phyloP scores from a whole-genome alignment of 1,284 basidiomycete genomes.

The Coniferiporia weirii region DNA sequence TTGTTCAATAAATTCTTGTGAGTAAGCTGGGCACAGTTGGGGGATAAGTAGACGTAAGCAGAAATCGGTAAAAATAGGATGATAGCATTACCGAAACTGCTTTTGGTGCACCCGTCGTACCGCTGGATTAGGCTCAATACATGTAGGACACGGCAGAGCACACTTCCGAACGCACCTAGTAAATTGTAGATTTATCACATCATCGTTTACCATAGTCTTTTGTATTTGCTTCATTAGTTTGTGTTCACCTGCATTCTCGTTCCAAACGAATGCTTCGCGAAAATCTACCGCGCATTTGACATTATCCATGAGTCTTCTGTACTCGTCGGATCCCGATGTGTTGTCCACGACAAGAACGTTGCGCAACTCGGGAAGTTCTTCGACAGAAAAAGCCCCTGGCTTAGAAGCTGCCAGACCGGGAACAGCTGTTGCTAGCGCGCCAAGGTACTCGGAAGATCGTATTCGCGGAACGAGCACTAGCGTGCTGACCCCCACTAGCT shows the following conservation, averaged over 20 bases:
- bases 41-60: not conserved
- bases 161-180: constrained; percentile 53
- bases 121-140: constrained; percentile 36
- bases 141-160: constrained; percentile 1
- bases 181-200: constrained; percentile 78
- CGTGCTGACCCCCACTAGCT: constrained; percentile 62
- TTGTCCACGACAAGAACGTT: constrained; percentile 71
- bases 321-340: constrained; percentile 32
- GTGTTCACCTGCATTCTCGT: constrained; percentile 42
- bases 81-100: constrained; percentile 60
- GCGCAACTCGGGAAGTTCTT: constrained; percentile 56
- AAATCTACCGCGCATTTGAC: constrained; percentile 57
- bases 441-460: constrained; percentile 57
- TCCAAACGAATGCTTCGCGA: constrained; percentile 60
- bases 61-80: not conserved
- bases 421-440: constrained; percentile 51
- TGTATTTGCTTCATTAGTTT: constrained; percentile 37
- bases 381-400: constrained; percentile 57
- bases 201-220: constrained; percentile 46
- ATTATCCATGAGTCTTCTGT: constrained; percentile 37
- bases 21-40: constrained; percentile 58
- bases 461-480: constrained; percentile 71
- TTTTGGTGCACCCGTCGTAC: constrained; percentile 75
- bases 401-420: constrained; percentile 48
- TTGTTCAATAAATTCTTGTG: constrained; percentile 79